Percentiles rank a stretch among this genome's conserved stretches.
Conservation (phyloP, 225 moss, liverwort and hornwort species). For the Asterella californica region DNA sequence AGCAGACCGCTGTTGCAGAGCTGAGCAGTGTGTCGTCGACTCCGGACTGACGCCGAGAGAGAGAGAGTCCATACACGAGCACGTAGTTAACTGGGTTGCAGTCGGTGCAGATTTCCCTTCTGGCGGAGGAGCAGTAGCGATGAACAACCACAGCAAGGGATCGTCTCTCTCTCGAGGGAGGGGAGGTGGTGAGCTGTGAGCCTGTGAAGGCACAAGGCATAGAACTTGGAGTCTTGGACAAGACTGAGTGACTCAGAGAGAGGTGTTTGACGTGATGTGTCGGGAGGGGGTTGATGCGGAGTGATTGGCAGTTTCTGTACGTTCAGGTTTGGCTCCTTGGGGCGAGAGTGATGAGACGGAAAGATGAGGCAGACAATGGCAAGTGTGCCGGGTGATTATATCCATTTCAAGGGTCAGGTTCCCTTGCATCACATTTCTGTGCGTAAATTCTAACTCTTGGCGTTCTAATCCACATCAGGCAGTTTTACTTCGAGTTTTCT, state of each 20-base stretch:
- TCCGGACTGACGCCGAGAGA: no score
- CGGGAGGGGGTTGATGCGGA: background rate
- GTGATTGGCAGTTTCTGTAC: background rate
- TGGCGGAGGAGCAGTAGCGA: no score
- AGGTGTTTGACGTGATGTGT: background rate
- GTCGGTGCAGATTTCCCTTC: no score
- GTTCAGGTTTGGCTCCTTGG: background rate
- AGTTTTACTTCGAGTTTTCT: background rate
- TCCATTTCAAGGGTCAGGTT: slow-evolving; percentile 93
- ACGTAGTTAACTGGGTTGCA: no score
- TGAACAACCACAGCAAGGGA: no score
- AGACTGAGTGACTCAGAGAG: no score
- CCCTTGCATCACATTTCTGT: slow-evolving; percentile 93
- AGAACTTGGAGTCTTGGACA: background rate
- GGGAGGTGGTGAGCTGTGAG: background rate
- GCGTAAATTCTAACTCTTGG: slow-evolving; percentile 12
- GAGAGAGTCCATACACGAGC: no score
- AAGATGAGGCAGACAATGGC: slow-evolving; percentile 69
- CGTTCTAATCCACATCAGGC: slow-evolving; percentile 1
- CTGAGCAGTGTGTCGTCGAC: no score
- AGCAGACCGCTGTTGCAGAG: no score
- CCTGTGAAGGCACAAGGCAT: no score
- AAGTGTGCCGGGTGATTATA: slow-evolving; percentile 79
- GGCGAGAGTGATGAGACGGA: slow-evolving; percentile 23
- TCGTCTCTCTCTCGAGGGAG: background rate